Percentiles rank a stretch among this genome's conserved stretches.
Conservation (phyloP, 129 eudicot genomes). For the Centrapalus pauciflorus region DNA sequence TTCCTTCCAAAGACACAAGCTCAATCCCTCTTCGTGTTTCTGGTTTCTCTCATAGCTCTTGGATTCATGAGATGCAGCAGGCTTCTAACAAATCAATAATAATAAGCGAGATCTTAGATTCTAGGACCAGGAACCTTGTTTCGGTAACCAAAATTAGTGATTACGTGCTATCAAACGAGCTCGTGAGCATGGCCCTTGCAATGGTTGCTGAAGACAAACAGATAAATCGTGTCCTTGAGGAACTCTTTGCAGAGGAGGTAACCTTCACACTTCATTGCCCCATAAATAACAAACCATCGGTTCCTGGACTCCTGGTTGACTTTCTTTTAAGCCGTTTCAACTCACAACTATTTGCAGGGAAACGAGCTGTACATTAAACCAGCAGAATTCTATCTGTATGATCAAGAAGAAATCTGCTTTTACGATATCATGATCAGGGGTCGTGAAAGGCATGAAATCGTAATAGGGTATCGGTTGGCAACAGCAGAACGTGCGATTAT, state of each 20-base stretch:
- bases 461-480: conserved; percentile 85
- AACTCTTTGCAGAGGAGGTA: conserved; percentile 98
- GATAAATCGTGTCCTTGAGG: conserved; percentile 92
- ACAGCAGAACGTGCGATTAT: conserved; percentile 70
- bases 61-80: conserved; percentile 97
- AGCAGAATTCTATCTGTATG: conserved; percentile 86
- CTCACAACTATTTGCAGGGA: conserved; percentile 53
- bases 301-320: too few relatives aligned
- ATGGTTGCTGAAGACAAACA: conserved; percentile 99
- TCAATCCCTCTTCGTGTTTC: conserved; percentile 53
- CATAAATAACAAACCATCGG: not conserved
- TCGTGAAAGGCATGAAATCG: conserved; percentile 76
- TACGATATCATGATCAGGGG: conserved; percentile 83
- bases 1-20: conserved; percentile 62
- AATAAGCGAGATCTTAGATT: conserved; percentile 94
- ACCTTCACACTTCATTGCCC: not conserved
- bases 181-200: conserved; percentile 98
- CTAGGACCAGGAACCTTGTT: conserved; percentile 92
- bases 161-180: conserved; percentile 91
- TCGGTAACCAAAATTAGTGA: conserved; percentile 94
- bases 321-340: not conserved
- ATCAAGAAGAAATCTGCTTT: conserved; percentile 87
- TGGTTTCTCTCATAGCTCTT: conserved; percentile 84
- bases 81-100: conserved; percentile 93
- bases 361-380: conserved; percentile 94